These are phyloP conservation scores for Daucus carota DNA, from an alignment of 129 eudicot species.

Conservation along the genomic window DNA sequence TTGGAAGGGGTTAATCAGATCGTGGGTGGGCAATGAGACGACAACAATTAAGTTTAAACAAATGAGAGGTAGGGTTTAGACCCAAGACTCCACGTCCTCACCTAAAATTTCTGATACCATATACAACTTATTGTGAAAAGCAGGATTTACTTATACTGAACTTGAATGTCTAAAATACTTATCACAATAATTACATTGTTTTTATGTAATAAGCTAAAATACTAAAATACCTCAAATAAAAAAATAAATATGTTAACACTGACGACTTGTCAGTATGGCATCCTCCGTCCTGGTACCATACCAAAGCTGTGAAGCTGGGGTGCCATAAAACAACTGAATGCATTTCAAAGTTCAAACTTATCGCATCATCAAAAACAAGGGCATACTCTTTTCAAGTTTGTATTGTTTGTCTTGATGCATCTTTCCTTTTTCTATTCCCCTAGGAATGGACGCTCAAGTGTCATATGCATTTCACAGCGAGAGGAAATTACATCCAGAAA, in stretches of 20 bases:
- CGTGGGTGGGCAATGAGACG: too few species aligned
- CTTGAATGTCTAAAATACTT: too few species aligned
- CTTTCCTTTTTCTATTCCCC: neutral
- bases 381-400: neutral
- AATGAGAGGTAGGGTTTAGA: too few species aligned
- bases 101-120: too few species aligned
- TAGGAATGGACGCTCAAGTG: constrained; percentile 99
- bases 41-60: too few species aligned
- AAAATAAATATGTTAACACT: neutral
- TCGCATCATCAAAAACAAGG: neutral
- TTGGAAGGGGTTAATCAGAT: too few species aligned
- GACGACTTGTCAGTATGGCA: neutral
- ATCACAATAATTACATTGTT: too few species aligned
- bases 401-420: neutral
- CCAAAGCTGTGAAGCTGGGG: neutral
- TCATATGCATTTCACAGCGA: constrained; percentile 93
- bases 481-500: constrained; percentile 83
- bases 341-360: neutral
- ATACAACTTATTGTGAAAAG: too few species aligned
- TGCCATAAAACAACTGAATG: neutral
- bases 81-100: too few species aligned
- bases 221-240: too few species aligned
- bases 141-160: too few species aligned
- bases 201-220: too few species aligned
- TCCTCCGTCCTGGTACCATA: neutral